These are phyloP conservation scores for Suhomyces faveliae DNA, from an alignment of 805 yeast species.

Conservation along the genomic window DNA sequence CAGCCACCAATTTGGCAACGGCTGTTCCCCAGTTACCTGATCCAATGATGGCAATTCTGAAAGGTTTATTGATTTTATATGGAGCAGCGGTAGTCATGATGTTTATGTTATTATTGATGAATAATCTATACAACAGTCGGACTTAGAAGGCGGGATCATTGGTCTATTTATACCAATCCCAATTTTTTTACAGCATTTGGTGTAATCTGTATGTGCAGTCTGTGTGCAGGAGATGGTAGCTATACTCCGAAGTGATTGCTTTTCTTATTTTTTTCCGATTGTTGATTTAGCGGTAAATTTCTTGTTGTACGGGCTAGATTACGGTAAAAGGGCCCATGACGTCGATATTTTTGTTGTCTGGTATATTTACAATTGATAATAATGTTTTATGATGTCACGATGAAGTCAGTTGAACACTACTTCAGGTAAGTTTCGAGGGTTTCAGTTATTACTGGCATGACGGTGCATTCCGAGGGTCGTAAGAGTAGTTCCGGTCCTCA, in stretches of 20 bases:
- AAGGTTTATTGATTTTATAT: conserved; percentile 33
- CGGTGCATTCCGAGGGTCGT: neutral
- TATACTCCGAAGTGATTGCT: conserved; percentile 4
- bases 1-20: conserved; percentile 92
- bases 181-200: neutral
- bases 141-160: neutral
- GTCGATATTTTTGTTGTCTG: conserved; percentile 2
- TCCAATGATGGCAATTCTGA: conserved; percentile 57
- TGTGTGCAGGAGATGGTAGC: conserved; percentile 2
- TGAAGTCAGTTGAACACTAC: conserved; percentile 5
- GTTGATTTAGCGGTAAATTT: neutral
- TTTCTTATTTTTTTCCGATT: conserved; percentile 2
- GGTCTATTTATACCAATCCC: neutral
- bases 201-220: neutral
- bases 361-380: neutral
- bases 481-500: neutral
- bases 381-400: conserved; percentile 7
- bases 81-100: conserved; percentile 26
- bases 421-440: conserved; percentile 1
- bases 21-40: conserved; percentile 99
- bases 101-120: neutral
- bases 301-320: neutral
- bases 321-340: conserved; percentile 3
- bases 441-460: neutral
- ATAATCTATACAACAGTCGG: neutral